Conservation (phyloP, 2,329 filamentous ascomycete species). For the Coccinonectria pachysandricola region DNA sequence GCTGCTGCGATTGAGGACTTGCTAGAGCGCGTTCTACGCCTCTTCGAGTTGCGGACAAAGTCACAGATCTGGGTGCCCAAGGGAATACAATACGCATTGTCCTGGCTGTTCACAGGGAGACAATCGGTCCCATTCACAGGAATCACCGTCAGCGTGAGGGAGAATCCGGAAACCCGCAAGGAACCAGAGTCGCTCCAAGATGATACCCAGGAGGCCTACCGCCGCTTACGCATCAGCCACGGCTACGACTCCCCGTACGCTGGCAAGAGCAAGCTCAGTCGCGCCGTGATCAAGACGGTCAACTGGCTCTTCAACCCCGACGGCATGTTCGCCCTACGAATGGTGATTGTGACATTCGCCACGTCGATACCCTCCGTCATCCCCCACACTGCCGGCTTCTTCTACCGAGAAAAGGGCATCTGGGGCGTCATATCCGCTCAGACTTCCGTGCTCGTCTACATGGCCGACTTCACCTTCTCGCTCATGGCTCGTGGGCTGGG, state of each 20-base stretch:
- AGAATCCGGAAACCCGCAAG: neutral
- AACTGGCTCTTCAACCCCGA: slow-evolving; percentile 32
- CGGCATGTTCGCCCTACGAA: slow-evolving; percentile 36
- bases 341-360: slow-evolving; percentile 37
- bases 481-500: slow-evolving; percentile 30
- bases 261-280: slow-evolving; percentile 11
- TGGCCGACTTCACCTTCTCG: slow-evolving; percentile 40
- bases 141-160: neutral
- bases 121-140: too few relatives aligned
- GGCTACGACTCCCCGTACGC: slow-evolving; percentile 8
- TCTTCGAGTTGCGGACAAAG: slow-evolving; percentile 25
- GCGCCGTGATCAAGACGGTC: slow-evolving; percentile 20
- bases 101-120: slow-evolving; percentile 26
- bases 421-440: slow-evolving; percentile 44
- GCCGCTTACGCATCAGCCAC: slow-evolving; percentile 27
- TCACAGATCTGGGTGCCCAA: slow-evolving; percentile 33
- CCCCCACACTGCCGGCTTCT: slow-evolving; percentile 35
- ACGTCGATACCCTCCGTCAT: slow-evolving; percentile 31
- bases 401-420: slow-evolving; percentile 40
- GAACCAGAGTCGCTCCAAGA: slow-evolving; percentile 17
- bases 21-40: slow-evolving; percentile 25
- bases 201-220: slow-evolving; percentile 24
- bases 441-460: slow-evolving; percentile 35
- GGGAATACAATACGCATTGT: slow-evolving; percentile 27
- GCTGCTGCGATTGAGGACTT: slow-evolving; percentile 22